These are phyloP conservation scores for Chenopodium album DNA, from an alignment of 148 eudicot genomes.

Conservation along the genomic window DNA sequence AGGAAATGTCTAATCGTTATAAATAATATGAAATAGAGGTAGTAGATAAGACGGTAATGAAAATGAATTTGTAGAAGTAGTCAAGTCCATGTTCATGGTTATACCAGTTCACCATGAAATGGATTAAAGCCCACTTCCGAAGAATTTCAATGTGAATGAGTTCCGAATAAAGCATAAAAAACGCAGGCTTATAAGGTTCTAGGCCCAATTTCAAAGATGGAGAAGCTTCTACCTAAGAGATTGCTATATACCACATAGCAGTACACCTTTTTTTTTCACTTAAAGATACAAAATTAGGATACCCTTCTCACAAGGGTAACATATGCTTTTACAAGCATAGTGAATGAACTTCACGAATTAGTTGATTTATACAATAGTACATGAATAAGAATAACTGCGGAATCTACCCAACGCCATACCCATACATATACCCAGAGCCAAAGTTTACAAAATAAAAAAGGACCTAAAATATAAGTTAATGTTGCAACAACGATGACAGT, in stretches of 20 bases:
- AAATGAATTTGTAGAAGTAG: no score
- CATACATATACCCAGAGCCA: conserved; percentile 2
- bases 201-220: no score
- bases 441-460: neutral
- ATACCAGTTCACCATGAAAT: no score
- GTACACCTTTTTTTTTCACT: neutral
- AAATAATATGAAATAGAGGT: no score
- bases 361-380: conserved; percentile 18
- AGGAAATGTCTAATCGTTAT: no score
- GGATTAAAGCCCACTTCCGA: no score
- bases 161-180: no score
- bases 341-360: neutral
- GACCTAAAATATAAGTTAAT: conserved; percentile 7
- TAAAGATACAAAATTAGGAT: neutral
- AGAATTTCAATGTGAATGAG: no score
- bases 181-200: no score
- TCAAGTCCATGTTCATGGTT: no score
- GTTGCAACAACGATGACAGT: conserved; percentile 59
- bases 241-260: neutral
- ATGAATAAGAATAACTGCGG: conserved; percentile 9
- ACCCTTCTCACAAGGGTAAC: no score
- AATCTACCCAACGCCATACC: conserved; percentile 15
- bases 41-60: no score
- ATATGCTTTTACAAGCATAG: neutral
- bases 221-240: neutral